phyloP scores from a whole-genome alignment of 2,329 filamentous ascomycete species.

The Scortechinia acanthostroma region DNA sequence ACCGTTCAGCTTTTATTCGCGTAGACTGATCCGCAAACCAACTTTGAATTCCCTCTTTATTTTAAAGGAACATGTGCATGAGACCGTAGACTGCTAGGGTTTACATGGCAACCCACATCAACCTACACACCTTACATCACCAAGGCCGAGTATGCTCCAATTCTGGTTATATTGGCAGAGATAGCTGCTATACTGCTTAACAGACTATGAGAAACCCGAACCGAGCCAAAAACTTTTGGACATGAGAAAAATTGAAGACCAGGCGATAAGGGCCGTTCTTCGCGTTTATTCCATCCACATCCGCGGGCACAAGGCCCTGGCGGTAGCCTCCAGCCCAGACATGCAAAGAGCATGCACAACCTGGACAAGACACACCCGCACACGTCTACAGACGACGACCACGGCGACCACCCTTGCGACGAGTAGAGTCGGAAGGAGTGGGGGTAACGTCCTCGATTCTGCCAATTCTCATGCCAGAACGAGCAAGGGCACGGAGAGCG shows the following conservation, averaged over 20 bases:
- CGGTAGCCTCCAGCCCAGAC: neutral
- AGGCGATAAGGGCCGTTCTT: constrained; percentile 2
- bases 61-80: no score
- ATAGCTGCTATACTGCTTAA: no score
- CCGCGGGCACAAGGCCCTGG: neutral
- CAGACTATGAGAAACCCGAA: no score
- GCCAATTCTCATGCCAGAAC: constrained; percentile 99
- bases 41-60: no score
- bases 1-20: no score
- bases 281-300: constrained; percentile 3
- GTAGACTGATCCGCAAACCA: no score
- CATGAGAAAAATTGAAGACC: constrained; percentile 2
- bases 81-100: no score
- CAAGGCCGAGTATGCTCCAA: no score
- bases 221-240: neutral
- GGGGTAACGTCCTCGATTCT: constrained; percentile 99
- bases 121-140: no score
- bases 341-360: neutral
- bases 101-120: no score
- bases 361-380: constrained; percentile 9
- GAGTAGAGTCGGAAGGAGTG: constrained; percentile 96
- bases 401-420: constrained; percentile 99
- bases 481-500: constrained; percentile 94
- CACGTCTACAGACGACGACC: constrained; percentile 94
- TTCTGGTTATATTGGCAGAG: no score